Evolutionary conservation across 2,329 filamentous ascomycete genomes (phyloP), one percentile per base, ranked within the genome.

Genomic region (Colletotrichum chlorophyti): DNA sequence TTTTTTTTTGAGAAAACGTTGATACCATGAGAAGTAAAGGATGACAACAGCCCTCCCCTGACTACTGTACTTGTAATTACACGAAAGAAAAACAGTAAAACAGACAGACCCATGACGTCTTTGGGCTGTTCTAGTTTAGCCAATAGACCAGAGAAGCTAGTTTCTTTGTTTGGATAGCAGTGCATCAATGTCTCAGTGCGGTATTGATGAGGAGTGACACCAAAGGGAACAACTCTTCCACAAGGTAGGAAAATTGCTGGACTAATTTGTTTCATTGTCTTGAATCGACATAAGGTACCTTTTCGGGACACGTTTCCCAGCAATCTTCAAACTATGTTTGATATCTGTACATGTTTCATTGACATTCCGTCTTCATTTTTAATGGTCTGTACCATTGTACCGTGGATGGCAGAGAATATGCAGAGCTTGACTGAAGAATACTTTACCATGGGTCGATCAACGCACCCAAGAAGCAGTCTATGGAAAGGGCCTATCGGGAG

Each of bases 51-150:
- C 43, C 34, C 46, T 31, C 32, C 34, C 26, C 23, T 46, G 40
- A 47, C 29, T 41, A 17, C 53, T 53, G 53, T 58, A 58, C 17
- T 53, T 60, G 40, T 60, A 60, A 58, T 60, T 48, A 52, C 17
- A 32, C 23, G 9, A 34, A 35, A 40, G 15, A 31, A 19, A 55
- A 37, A 19, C 17, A 32, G 47, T 32, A 29, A 29, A 38, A 54
- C 42, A 27, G 4, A 12, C 15, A 37, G 26, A 32, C 38, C 38
- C 24, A 24, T 19, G 31, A 59, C 17, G 32, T 45, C 15, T 43
- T 24, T 29, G 52, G 51, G 38, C 26, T 15, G 8, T 23, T 27
- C 9, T 23, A n/a, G 11, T 54, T 31, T 26, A 15, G 15, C n/a
- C 24, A 48, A 42, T 27, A 54, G 42, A 53, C 34, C 41, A 42